Conservation (phyloP, 176 grass and related monocot species). For the Puccinellia tenuiflora region DNA sequence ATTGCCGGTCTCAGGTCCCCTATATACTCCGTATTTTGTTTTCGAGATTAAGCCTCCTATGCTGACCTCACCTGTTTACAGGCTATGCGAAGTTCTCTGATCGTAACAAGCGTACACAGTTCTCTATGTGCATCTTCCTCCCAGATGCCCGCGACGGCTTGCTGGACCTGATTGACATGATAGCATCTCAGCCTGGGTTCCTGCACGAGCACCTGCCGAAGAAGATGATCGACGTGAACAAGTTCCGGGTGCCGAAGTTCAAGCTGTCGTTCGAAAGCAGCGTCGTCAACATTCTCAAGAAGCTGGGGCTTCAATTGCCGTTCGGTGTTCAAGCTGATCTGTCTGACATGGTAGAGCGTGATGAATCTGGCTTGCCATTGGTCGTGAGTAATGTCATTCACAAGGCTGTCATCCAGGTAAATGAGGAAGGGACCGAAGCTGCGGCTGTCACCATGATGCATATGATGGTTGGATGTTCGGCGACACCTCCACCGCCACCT, state of each 20-base stretch:
- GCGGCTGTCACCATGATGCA: background rate
- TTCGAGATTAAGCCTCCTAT: too few species aligned
- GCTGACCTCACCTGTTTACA: too few species aligned
- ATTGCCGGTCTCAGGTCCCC: too few species aligned
- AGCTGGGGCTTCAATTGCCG: background rate
- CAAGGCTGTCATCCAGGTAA: constrained; percentile 18
- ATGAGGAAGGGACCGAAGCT: background rate
- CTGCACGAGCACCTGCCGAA: background rate
- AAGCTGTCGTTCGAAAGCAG: background rate
- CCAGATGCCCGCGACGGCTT: constrained; percentile 22
- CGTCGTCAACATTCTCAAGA: background rate
- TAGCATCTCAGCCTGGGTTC: constrained; percentile 19
- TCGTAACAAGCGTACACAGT: background rate
- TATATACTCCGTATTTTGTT: too few species aligned
- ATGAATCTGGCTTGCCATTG: background rate
- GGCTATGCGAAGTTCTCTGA: background rate
- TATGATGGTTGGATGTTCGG: background rate
- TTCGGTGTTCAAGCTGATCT: background rate
- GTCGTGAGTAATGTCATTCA: background rate
- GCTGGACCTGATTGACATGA: background rate
- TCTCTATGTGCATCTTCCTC: constrained; percentile 40
- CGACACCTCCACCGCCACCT: background rate
- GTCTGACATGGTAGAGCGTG: background rate
- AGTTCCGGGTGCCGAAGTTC: background rate
- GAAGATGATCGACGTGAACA: rapidly evolving